phyloP scores from a whole-genome alignment of 2,329 filamentous ascomycete genomes.

The Capronia epimyces region DNA sequence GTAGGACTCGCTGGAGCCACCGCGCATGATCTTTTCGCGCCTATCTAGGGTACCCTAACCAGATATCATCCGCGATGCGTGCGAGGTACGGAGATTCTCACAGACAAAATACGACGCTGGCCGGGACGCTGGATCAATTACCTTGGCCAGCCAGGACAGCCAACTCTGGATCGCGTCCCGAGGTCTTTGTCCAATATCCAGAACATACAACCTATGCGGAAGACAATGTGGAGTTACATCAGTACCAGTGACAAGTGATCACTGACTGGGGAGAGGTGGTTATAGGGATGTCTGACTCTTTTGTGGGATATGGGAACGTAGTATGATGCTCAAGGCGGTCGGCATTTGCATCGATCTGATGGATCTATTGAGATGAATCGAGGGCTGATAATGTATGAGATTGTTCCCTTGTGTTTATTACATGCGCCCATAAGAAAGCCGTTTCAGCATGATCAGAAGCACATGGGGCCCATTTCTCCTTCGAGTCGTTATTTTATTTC shows the following conservation, averaged over 20 bases:
- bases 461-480: no score
- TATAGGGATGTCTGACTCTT: background rate
- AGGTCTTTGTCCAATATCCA: slow-evolving; percentile 9
- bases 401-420: no score
- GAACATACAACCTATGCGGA: slow-evolving; percentile 5
- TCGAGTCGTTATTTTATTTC: no score
- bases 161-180: slow-evolving; percentile 1
- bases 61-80: background rate
- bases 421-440: no score
- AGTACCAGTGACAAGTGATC: background rate
- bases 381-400: no score
- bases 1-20: background rate
- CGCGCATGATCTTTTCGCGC: background rate
- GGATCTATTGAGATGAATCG: no score
- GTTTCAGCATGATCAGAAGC: no score
- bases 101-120: background rate
- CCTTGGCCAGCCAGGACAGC: slow-evolving; percentile 1
- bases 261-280: background rate
- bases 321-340: no score
- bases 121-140: background rate
- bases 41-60: slow-evolving; percentile 1
- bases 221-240: slow-evolving; percentile 2
- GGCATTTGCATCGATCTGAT: no score
- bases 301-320: background rate
- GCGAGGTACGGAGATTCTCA: background rate